Percentiles rank a stretch among this genome's conserved stretches.
Conservation (phyloP, 2,329 filamentous ascomycete genomes). For the Monosporascus ibericus region DNA sequence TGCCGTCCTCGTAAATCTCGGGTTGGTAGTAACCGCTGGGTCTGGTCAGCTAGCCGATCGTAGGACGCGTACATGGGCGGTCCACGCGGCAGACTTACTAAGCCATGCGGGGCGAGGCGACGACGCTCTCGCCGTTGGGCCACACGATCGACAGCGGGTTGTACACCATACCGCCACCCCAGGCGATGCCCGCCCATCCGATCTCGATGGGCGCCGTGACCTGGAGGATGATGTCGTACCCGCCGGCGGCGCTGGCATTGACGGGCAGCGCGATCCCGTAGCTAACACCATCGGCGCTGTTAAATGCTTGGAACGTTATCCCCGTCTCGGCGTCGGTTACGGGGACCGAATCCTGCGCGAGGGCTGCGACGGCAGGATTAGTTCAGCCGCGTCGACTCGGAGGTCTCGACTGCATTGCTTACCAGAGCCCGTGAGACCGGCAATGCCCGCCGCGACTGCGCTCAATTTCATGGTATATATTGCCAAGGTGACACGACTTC, state of each 20-base stretch:
- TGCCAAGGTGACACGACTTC: not conserved
- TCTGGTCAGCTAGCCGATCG: not conserved
- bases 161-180: conserved; percentile 36
- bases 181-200: conserved; percentile 35
- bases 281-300: conserved; percentile 26
- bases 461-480: conserved; percentile 27
- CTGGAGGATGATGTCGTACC: conserved; percentile 33
- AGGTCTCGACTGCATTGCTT: conserved; percentile 6
- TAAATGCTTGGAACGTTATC: conserved; percentile 37
- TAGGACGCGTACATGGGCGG: too few species aligned
- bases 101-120: conserved; percentile 33
- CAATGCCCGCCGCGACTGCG: conserved; percentile 16
- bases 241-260: conserved; percentile 17
- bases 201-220: conserved; percentile 29
- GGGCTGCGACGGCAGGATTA: conserved; percentile 13
- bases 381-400: not conserved
- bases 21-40: conserved; percentile 30
- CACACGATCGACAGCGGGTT: conserved; percentile 35
- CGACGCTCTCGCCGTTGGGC: conserved; percentile 30
- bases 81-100: conserved; percentile 24
- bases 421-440: conserved; percentile 26
- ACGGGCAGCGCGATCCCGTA: conserved; percentile 29
- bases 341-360: conserved; percentile 27
- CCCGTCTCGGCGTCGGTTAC: conserved; percentile 32
- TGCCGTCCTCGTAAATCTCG: conserved; percentile 23